Conservation (phyloP, 2,329 filamentous ascomycete genomes). For the Bertia moriformis region DNA sequence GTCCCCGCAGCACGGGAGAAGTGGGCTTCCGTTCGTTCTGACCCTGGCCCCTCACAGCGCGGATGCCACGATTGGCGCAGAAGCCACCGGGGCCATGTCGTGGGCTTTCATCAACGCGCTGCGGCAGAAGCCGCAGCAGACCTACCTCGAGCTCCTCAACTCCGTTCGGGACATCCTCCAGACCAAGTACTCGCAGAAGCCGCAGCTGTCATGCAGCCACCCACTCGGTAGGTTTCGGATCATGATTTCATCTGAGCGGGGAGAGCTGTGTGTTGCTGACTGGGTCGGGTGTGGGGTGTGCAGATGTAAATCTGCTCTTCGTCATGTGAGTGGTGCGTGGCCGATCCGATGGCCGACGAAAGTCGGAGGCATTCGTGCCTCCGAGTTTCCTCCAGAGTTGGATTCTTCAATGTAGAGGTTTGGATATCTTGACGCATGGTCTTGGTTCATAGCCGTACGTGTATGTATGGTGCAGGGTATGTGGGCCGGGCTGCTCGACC, state of each 20-base stretch:
- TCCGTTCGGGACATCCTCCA: conserved; percentile 86
- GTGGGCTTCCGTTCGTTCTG: not conserved
- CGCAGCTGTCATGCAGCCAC: conserved; percentile 92
- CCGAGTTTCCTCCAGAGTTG: too few relatives aligned
- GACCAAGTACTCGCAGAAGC: conserved; percentile 82
- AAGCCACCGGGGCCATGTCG: conserved; percentile 95
- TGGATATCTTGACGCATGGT: too few relatives aligned
- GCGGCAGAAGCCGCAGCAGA: conserved; percentile 94
- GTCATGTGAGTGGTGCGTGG: too few relatives aligned
- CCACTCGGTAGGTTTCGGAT: conserved; percentile 60
- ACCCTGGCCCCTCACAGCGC: conserved; percentile 38
- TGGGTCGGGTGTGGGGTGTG: conserved; percentile 4
- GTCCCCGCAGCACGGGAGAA: conserved; percentile 17
- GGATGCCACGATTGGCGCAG: conserved; percentile 77
- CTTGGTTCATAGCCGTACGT: too few relatives aligned
- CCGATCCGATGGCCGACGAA: too few relatives aligned
- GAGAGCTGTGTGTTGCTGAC: too few relatives aligned
- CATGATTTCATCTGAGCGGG: conserved; percentile 6
- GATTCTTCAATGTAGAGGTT: too few relatives aligned
- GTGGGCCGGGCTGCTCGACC: too few relatives aligned
- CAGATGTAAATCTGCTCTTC: conserved; percentile 49
- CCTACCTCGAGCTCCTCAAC: conserved; percentile 91
- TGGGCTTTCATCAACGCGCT: conserved; percentile 89
- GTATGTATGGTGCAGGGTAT: too few relatives aligned
- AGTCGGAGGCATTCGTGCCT: too few relatives aligned